phyloP scores from a whole-genome alignment of 805 yeast genomes.

The Ogataea trehalophila region DNA sequence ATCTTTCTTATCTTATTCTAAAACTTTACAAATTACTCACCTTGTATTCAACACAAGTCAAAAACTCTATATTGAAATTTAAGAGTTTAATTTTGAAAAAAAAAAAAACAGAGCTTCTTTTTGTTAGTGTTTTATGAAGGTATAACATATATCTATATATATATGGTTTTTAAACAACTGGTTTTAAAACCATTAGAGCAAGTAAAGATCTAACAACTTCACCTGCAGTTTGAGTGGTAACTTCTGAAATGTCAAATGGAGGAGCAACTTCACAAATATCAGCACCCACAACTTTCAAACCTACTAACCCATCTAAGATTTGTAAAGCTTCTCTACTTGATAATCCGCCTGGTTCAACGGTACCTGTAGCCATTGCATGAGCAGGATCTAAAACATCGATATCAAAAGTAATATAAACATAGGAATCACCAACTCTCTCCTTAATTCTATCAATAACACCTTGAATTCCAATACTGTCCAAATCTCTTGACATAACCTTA shows the following conservation, averaged over 20 bases:
- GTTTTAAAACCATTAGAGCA: conserved; percentile 14
- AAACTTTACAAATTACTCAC: too few species aligned
- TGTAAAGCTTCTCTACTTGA: conserved; percentile 55
- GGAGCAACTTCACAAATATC: conserved; percentile 71
- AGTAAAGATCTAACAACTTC: conserved; percentile 14
- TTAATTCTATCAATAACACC: conserved; percentile 34
- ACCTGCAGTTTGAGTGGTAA: conserved; percentile 17
- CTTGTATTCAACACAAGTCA: too few species aligned
- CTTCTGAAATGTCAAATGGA: conserved; percentile 41
- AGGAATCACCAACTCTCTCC: conserved; percentile 30
- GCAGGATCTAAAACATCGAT: conserved; percentile 69
- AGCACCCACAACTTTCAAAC: conserved; percentile 59
- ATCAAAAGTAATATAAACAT: conserved; percentile 42
- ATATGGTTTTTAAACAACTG: conserved; percentile 3
- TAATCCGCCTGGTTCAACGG: conserved; percentile 72
- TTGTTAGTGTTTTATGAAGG: too few species aligned
- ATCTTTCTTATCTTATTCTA: too few species aligned
- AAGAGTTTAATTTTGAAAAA: too few species aligned
- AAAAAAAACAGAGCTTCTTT: too few species aligned
- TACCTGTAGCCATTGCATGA: conserved; percentile 73
- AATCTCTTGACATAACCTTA: conserved; percentile 41
- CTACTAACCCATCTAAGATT: conserved; percentile 51
- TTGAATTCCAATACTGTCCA: conserved; percentile 36
- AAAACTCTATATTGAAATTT: too few species aligned
- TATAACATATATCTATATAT: background rate